Percentiles rank a stretch among this genome's conserved stretches.
phyloP scores from a whole-genome alignment of 2,329 filamentous ascomycete species.

The Reticulascus tulasneorum region DNA sequence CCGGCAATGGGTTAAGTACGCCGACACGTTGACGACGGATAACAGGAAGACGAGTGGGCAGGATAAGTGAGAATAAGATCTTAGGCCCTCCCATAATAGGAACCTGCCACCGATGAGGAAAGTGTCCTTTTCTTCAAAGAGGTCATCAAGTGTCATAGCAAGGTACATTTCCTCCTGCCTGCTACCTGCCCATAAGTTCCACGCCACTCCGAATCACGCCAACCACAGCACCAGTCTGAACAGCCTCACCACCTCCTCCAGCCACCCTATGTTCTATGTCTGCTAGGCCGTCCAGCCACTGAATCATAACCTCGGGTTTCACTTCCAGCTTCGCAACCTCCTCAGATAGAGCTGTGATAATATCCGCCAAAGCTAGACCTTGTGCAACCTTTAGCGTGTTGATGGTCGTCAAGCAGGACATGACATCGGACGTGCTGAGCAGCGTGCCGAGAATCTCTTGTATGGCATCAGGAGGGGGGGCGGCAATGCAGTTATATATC shows the following conservation, averaged over 20 bases:
- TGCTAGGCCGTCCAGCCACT: constrained; percentile 86
- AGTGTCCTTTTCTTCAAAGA: too few species aligned
- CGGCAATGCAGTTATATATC: constrained; percentile 97
- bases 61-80: too few species aligned
- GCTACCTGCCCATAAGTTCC: constrained; percentile 56
- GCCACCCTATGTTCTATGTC: constrained; percentile 91
- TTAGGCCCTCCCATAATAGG: too few species aligned
- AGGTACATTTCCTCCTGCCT: too few species aligned
- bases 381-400: constrained; percentile 82
- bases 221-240: constrained; percentile 91
- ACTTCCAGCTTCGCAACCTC: constrained; percentile 81
- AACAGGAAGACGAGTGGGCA: too few species aligned
- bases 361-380: constrained; percentile 88
- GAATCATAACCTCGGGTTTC: constrained; percentile 78
- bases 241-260: constrained; percentile 77
- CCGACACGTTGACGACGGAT: too few species aligned
- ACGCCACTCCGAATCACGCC: constrained; percentile 84
- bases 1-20: too few species aligned
- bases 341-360: constrained; percentile 80
- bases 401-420: constrained; percentile 81
- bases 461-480: constrained; percentile 87
- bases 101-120: too few species aligned
- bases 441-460: constrained; percentile 79
- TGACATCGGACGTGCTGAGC: constrained; percentile 80
- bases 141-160: too few species aligned